Base-by-base conservation (phyloP, 257 asterid species). In the Leptodermis oblonga region DNA sequence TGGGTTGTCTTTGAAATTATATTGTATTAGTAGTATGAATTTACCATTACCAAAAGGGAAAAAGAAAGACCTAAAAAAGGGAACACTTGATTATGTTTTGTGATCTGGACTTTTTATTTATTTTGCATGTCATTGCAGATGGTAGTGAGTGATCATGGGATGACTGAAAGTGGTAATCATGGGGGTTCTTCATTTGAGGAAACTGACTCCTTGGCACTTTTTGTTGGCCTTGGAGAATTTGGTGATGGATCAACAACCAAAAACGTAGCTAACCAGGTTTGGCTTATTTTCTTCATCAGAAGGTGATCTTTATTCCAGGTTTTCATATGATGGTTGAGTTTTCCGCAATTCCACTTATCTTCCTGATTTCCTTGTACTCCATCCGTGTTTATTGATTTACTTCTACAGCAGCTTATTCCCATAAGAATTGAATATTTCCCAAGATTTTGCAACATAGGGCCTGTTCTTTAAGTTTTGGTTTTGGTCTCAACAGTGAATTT, bases 101-200 rank as follows among this genome's bases (percentile, higher is more conserved):
- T 64, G 53, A 67, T 48, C 33, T 71, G 33, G 62, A 73, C 48
- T 66, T 67, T 34, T 66, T 73, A 33, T n/a, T n/a, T n/a, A n/a
- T n/a, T n/a, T n/a, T 68, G 58, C 74, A 65, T 77, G 63, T 70
- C 55, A 73, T 70, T 76, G 48, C 90, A 92, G 98, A 34, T 92
- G 84, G 79, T 92, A 60, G 90, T 82, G 58, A 92, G 98, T 70
- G 98, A 92, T 81, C 98, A 92, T 82, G 98, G 98, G 78, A 92
- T 92, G 98, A 90, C 96, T 11, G 91, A 83, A 69, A 81, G 77
- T 49, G 98, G 98, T 62, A 92, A 92, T 70, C 98, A 92, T 62
- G 98, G 98, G 68, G 98, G 97, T 37, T 88, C 98, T 62, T 81
- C 98, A 54, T 84, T 70, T 11, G 97, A 92, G 83, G 98, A 92